Base-by-base conservation (phyloP, 2,329 filamentous ascomycete genomes). In the Arthrobotrys entomopaga region DNA sequence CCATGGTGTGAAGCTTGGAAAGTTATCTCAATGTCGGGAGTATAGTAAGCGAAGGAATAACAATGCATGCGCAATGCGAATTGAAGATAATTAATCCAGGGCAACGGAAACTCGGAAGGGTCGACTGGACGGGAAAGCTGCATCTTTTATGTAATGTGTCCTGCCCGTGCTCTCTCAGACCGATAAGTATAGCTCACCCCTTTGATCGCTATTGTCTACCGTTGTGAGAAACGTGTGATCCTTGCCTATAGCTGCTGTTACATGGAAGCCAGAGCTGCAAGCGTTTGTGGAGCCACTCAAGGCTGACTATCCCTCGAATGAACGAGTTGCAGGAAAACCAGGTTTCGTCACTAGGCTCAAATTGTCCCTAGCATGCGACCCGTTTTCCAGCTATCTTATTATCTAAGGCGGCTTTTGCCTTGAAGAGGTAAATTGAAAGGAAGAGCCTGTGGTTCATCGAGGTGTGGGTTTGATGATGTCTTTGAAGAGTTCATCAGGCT, bases 11-110 rank as follows among this genome's bases (percentile, higher is more conserved):
- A 46, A 4, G 2, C 3, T n/a, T 19, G 1, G 3, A 46, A n/a
- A 15, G 1, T 1, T n/a, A 34, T 34, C 29, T 7, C 7, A 34
- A 8, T 34, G 29, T 34, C 29, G n/a, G 11, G 46, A 16, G n/a
- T 48, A 48, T 48, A 48, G 5, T 10, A 48, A 16, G 43, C n/a
- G 43, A n/a, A 48, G 16, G 43, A 48, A 48, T 50, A n/a, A 46
- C 3, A 46, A 19, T 46, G 42, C 13, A 34, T 34, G 5, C 29
- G 29, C 29, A 34, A 34, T 34, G 29, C 29, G n/a, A n/a, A n/a
- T n/a, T n/a, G n/a, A n/a, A n/a, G n/a, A n/a, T n/a, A n/a, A n/a
- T n/a, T n/a, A 34, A 34, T 34, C 29, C 42, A 46, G n/a, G 42
- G 42, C 2, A 46, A 46, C 16, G 42, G 42, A n/a, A 46, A 46